Conservation (phyloP, 371 early-diverging fungal species). For the Zancudomyces culisetae region DNA sequence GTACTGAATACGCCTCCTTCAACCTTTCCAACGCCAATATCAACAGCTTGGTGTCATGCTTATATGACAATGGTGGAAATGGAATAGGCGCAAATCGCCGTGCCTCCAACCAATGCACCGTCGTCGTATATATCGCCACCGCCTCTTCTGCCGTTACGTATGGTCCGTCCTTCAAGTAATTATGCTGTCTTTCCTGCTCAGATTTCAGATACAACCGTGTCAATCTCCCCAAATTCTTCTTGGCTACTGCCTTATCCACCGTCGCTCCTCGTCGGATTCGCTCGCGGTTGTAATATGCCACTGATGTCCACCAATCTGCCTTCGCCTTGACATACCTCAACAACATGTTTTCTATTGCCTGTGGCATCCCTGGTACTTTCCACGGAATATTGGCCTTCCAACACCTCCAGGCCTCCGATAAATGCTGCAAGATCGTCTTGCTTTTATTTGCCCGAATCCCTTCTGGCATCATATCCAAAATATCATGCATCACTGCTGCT, state of each 20-base stretch:
- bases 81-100: constrained; percentile 95
- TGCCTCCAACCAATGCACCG: constrained; percentile 96
- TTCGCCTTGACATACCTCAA: constrained; percentile 94
- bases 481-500: constrained; percentile 93
- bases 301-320: constrained; percentile 98
- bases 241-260: constrained; percentile 93
- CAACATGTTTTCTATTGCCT: constrained; percentile 97
- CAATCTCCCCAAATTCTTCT: constrained; percentile 95
- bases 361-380: constrained; percentile 95
- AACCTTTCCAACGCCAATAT: constrained; percentile 88
- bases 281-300: constrained; percentile 94
- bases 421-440: constrained; percentile 88
- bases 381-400: constrained; percentile 98
- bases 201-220: constrained; percentile 97
- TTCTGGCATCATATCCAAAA: constrained; percentile 95
- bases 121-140: constrained; percentile 91
- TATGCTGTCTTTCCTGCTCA: constrained; percentile 96
- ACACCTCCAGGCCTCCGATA: constrained; percentile 94
- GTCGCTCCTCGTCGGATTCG: constrained; percentile 98
- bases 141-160: constrained; percentile 94
- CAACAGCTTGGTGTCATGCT: constrained; percentile 93
- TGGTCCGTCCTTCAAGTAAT: constrained; percentile 96
- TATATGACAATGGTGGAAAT: constrained; percentile 96
- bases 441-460: constrained; percentile 92
- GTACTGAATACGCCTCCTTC: constrained; percentile 89